These are phyloP conservation scores for Mycena crocata DNA, from an alignment of 768 basidiomycete species.

Conservation along the genomic window DNA sequence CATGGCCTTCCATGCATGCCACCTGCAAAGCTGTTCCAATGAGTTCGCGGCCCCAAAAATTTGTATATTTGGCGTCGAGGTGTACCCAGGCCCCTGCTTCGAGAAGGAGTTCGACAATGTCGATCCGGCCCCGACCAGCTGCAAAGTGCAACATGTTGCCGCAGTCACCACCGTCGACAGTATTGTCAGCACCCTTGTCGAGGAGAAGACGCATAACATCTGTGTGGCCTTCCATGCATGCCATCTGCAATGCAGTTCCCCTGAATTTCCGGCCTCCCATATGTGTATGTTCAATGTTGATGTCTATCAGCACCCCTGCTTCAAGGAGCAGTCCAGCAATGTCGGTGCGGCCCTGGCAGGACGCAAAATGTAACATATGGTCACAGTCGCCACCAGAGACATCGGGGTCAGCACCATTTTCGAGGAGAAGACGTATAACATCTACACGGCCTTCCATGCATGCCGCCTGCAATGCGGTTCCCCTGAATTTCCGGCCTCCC, in stretches of 20 bases:
- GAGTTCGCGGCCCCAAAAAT: no score
- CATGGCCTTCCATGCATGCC: not conserved
- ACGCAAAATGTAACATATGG: not conserved
- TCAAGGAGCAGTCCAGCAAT: not conserved
- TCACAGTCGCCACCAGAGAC: not conserved
- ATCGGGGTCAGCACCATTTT: slow-evolving; percentile 8
- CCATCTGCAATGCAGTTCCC: not conserved
- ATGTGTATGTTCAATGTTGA: no score
- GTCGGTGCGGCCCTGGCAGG: not conserved
- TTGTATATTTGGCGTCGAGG: not conserved
- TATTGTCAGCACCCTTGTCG: slow-evolving; percentile 6
- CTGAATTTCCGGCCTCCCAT: no score
- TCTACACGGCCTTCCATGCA: not conserved
- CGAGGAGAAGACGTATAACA: not conserved
- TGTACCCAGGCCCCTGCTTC: not conserved
- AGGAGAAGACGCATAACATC: not conserved
- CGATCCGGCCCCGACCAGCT: not conserved
- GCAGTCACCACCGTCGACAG: not conserved
- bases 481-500: no score
- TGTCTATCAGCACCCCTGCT: not conserved
- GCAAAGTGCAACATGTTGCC: not conserved
- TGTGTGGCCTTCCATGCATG: not conserved
- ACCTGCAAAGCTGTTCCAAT: not conserved
- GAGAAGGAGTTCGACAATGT: not conserved
- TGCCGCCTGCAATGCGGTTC: not conserved